Evolutionary conservation across 2,329 filamentous ascomycete species (phyloP).

Genomic region (Coniosporium tulheliwenetii): DNA sequence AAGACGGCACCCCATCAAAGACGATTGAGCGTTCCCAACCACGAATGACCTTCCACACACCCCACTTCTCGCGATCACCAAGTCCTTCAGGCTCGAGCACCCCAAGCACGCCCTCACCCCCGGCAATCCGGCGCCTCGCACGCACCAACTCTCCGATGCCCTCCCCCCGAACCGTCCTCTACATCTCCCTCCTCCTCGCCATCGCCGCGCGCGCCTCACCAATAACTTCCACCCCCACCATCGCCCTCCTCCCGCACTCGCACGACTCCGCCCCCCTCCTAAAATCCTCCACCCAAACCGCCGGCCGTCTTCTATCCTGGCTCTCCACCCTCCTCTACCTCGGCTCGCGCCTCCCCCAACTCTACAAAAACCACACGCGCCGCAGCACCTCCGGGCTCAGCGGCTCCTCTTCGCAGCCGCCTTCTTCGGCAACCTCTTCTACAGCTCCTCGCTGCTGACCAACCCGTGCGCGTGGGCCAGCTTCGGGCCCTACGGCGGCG

Average conservation of each 20-base stretch:
- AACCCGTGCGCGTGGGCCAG: constrained; percentile 49
- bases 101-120: constrained; percentile 11
- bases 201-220: constrained; percentile 22
- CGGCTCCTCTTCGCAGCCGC: constrained; percentile 49
- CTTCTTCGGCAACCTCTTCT: constrained; percentile 54
- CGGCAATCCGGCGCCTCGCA: constrained; percentile 15
- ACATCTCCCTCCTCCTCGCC: constrained; percentile 29
- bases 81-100: constrained; percentile 3
- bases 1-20: constrained; percentile 1
- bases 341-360: constrained; percentile 44
- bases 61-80: constrained; percentile 5
- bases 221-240: constrained; percentile 5
- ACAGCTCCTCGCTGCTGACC: constrained; percentile 44
- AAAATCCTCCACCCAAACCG: constrained; percentile 20
- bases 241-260: constrained; percentile 7
- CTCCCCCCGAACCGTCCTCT: constrained; percentile 29
- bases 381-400: constrained; percentile 49
- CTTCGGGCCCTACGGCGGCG: constrained; percentile 38
- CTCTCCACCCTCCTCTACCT: constrained; percentile 41
- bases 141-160: constrained; percentile 26
- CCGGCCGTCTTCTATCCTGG: constrained; percentile 40
- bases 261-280: constrained; percentile 1
- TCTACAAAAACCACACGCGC: constrained; percentile 48
- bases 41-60: constrained; percentile 13
- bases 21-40: constrained; percentile 6